Conservation (phyloP, 768 basidiomycete genomes). For the Lentinula lateritia region DNA sequence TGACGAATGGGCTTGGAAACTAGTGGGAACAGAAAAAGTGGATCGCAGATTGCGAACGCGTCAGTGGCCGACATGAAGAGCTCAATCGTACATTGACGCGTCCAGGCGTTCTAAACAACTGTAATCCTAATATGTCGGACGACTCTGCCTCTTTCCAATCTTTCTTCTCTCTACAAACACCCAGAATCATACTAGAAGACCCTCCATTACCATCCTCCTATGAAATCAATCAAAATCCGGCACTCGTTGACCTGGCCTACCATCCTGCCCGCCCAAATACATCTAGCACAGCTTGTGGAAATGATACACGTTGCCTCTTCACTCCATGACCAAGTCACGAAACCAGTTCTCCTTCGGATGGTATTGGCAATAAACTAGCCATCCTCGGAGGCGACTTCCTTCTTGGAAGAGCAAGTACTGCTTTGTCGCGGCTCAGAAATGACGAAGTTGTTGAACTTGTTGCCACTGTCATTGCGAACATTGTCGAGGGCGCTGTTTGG, state of each 20-base stretch:
- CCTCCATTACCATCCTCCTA: slow-evolving; percentile 13
- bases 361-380: slow-evolving; percentile 82
- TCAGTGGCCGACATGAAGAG: slow-evolving; percentile 45
- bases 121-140: slow-evolving; percentile 84
- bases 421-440: slow-evolving; percentile 80
- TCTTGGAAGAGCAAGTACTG: slow-evolving; percentile 84
- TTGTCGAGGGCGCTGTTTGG: slow-evolving; percentile 95
- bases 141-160: slow-evolving; percentile 62
- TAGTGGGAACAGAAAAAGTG: slow-evolving; percentile 57
- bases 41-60: slow-evolving; percentile 54
- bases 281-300: slow-evolving; percentile 93
- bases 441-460: slow-evolving; percentile 91
- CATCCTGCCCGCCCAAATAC: slow-evolving; percentile 82
- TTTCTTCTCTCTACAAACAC: slow-evolving; percentile 45
- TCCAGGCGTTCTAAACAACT: slow-evolving; percentile 83
- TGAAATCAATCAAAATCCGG: slow-evolving; percentile 5
- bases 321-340: slow-evolving; percentile 86
- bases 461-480: slow-evolving; percentile 85
- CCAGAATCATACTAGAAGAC: slow-evolving; percentile 24
- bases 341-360: slow-evolving; percentile 54
- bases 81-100: slow-evolving; percentile 78
- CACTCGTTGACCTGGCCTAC: slow-evolving; percentile 26
- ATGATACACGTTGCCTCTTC: slow-evolving; percentile 97
- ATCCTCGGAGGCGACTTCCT: slow-evolving; percentile 96
- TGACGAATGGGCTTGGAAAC: slow-evolving; percentile 84